phyloP scores from a whole-genome alignment of 306 rosid species.

The Vigna radiata region DNA sequence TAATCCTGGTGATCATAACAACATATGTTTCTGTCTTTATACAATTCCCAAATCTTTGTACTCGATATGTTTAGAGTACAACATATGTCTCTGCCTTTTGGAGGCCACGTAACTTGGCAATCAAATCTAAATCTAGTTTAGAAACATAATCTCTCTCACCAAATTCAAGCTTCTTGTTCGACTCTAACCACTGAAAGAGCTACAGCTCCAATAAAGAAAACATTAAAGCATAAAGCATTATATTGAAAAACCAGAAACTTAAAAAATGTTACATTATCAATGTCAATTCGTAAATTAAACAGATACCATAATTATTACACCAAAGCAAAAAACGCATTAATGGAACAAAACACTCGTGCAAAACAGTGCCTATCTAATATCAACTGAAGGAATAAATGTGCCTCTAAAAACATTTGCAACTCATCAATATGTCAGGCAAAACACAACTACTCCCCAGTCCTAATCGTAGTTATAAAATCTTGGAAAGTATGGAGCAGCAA shows the following conservation, averaged over 20 bases:
- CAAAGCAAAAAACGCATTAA: background rate
- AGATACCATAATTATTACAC: constrained; percentile 1
- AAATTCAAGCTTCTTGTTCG: constrained; percentile 62
- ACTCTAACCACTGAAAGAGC: constrained; percentile 85
- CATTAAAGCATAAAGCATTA: background rate
- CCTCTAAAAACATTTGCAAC: background rate
- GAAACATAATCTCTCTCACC: constrained; percentile 72
- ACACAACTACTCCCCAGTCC: background rate
- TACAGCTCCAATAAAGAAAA: constrained; percentile 50
- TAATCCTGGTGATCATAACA: too few relatives aligned
- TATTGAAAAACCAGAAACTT: constrained; percentile 23
- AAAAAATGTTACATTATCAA: constrained; percentile 20
- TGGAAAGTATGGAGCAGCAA: background rate
- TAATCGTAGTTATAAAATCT: background rate
- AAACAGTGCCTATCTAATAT: background rate
- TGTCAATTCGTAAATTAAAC: background rate
- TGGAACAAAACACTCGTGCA: constrained; percentile 4
- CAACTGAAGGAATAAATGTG: background rate
- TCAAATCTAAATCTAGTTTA: constrained; percentile 76
- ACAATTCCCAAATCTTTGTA: too few relatives aligned
- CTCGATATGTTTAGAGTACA: too few relatives aligned
- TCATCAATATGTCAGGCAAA: background rate
- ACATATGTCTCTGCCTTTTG: constrained; percentile 69
- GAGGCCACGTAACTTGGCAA: constrained; percentile 74
- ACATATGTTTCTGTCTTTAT: too few relatives aligned